Conservation (phyloP, 2,329 filamentous ascomycete genomes). For the Hymenotorrendiella dingleyae region DNA sequence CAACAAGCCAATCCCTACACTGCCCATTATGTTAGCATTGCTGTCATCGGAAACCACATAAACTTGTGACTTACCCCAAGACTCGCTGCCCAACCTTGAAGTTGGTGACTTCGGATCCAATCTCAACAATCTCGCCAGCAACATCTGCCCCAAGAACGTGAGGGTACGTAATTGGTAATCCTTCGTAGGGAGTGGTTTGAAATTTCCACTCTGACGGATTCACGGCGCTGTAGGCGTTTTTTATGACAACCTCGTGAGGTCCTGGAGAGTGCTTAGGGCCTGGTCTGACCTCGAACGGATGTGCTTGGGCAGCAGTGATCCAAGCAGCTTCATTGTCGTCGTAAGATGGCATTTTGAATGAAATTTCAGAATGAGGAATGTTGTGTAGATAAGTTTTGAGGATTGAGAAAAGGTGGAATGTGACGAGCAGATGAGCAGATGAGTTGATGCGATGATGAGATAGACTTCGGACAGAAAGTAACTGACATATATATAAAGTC, state of each 20-base stretch:
- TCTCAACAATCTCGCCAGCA: constrained; percentile 28
- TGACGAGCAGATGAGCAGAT: no score
- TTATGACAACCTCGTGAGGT: constrained; percentile 31
- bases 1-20: no score
- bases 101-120: constrained; percentile 38
- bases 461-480: no score
- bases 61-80: constrained; percentile 26
- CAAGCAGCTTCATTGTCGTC: constrained; percentile 25
- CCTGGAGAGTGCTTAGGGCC: constrained; percentile 28
- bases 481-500: no score
- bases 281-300: constrained; percentile 30
- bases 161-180: constrained; percentile 17
- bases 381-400: no score
- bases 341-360: no score
- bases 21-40: no score
- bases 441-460: no score
- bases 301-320: constrained; percentile 21
- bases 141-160: constrained; percentile 25
- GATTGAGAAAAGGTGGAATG: no score
- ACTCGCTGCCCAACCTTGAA: constrained; percentile 34
- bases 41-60: no score
- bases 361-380: no score
- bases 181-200: no score
- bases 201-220: constrained; percentile 33
- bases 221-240: constrained; percentile 33